These are phyloP conservation scores for Closterium sp. DNA, from an alignment of 139 green algal species.

Conservation along the genomic window DNA sequence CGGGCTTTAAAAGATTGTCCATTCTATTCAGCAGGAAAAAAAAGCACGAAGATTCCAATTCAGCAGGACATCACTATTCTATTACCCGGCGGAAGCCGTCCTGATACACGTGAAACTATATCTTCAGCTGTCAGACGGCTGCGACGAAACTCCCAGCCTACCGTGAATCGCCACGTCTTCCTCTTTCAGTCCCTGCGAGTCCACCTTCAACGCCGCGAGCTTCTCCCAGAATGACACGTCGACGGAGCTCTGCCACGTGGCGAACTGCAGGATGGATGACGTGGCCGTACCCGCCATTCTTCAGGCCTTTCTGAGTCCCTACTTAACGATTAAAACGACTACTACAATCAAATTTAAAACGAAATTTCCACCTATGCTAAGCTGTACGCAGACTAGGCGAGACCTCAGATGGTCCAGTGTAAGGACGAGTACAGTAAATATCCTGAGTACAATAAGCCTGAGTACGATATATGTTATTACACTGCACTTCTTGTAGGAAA, in stretches of 20 bases:
- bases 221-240: slow-evolving; percentile 79
- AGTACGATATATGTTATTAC: not conserved
- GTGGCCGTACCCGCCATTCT: not conserved
- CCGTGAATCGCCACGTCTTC: slow-evolving; percentile 11
- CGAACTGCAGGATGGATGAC: slow-evolving; percentile 37
- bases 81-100: too few relatives aligned
- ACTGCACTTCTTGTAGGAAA: not conserved
- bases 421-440: not conserved
- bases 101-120: not conserved
- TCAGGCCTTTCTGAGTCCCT: not conserved
- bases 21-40: too few relatives aligned
- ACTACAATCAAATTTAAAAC: not conserved
- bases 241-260: slow-evolving; percentile 68
- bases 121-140: not conserved
- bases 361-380: not conserved
- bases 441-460: too few relatives aligned
- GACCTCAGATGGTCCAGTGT: too few relatives aligned
- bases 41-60: too few relatives aligned
- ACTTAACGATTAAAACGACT: too few relatives aligned
- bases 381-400: not conserved
- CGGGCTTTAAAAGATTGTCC: too few relatives aligned
- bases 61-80: too few relatives aligned
- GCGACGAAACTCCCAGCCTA: not conserved
- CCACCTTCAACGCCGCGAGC: slow-evolving; percentile 71
- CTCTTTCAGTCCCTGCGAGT: slow-evolving; percentile 62